Percentiles rank a stretch among this genome's conserved stretches.
These are phyloP conservation scores for Phytophthora foliorum DNA, from an alignment of 352 stramenopile species.

Conservation along the genomic window DNA sequence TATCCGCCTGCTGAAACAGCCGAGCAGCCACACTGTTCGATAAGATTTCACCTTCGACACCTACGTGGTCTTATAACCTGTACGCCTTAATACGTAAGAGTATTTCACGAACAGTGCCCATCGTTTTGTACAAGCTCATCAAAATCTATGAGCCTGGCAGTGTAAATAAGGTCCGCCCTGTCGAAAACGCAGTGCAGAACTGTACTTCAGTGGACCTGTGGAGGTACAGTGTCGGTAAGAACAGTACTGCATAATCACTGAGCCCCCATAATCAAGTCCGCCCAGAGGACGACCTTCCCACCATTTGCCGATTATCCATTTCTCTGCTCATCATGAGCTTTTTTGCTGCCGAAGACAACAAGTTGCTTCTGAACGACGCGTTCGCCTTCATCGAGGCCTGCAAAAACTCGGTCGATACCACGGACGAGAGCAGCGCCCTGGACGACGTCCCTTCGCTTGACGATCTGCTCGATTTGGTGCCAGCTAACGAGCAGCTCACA, in stretches of 20 bases:
- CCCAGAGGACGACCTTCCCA: no score
- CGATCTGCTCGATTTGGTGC: background rate
- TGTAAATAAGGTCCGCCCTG: no score
- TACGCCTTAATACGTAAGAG: no score
- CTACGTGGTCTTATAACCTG: no score
- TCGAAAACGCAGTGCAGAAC: no score
- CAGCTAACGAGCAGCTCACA: background rate
- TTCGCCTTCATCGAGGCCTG: slow-evolving; percentile 39
- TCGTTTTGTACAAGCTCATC: no score
- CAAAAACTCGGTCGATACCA: slow-evolving; percentile 10
- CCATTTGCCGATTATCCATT: background rate
- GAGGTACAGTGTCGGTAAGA: no score
- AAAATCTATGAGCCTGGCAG: no score
- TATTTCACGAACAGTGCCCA: no score
- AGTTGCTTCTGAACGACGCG: slow-evolving; percentile 30
- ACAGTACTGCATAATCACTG: no score
- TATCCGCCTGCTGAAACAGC: slow-evolving; percentile 1
- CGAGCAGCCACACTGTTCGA: background rate
- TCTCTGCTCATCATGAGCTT: slow-evolving; percentile 31
- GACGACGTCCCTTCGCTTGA: slow-evolving; percentile 21
- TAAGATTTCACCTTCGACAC: no score
- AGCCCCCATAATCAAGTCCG: slow-evolving; percentile 4
- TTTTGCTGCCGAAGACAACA: slow-evolving; percentile 24
- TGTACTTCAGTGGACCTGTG: no score
- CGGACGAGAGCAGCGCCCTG: slow-evolving; percentile 7